Evolutionary conservation across 495 filamentous ascomycete genomes (phyloP), one percentile per base, ranked within the genome.

Genomic region (Cudoniella acicularis): DNA sequence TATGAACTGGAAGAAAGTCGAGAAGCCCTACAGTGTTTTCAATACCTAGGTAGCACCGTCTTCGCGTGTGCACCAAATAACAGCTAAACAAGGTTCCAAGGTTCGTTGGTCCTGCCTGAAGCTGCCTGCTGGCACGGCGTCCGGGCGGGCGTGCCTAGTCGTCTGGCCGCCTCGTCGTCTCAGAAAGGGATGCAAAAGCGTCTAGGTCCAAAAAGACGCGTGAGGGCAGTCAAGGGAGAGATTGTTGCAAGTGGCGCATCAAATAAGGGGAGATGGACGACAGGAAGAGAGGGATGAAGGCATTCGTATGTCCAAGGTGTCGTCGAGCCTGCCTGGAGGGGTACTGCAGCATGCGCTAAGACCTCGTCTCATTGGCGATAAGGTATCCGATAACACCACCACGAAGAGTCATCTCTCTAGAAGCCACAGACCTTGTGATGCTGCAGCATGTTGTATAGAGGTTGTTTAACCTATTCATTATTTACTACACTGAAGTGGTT

Each of bases 121-220:
- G 24, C 21, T 52, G 59, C 36, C 50, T 36, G 59, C 59, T 53
- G 21, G 47, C 46, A 48, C 24, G n/a, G n/a, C 25, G 51, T 21
- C 16, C 53, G 46, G 59, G 59, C 52, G 46, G n/a, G n/a, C n/a
- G n/a, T n/a, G n/a, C n/a, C n/a, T 47, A 27, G 10, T 25, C 21
- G n/a, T 13, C 30, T 36, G 13, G 30, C 30, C 30, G 30, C 24
- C 41, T 45, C 52, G 30, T 27, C 10, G 59, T 56, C 59, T 61
- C 52, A 30, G 54, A 49, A 57, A 22, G 17, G 51, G 22, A 1
- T 36, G 17, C 24, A 49, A 48, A 30, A 21, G 16, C 49, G 41
- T 47, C 43, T 47, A 4, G 42, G 53, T 47, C 30, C 30, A 57
- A 42, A 47, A 4, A 36, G 45, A 42, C 46, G 43, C 25, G 18